phyloP scores from a whole-genome alignment of 495 filamentous ascomycete genomes.

The Daldinia vernicosa region DNA sequence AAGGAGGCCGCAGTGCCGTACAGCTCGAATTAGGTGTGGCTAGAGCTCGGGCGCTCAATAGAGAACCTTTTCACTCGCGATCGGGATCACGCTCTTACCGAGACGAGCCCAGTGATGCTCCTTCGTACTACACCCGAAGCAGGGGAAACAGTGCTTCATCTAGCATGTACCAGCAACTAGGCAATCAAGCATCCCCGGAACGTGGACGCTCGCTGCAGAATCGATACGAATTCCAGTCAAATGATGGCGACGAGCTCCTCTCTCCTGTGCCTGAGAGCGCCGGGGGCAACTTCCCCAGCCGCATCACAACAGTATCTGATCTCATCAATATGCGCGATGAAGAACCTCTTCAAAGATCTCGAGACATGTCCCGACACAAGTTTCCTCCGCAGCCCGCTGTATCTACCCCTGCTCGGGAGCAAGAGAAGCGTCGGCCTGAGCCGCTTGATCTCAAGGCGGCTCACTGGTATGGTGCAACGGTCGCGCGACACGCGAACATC shows the following conservation, averaged over 20 bases:
- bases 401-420: neutral
- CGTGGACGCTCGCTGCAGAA: slow-evolving; percentile 25
- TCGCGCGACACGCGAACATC: neutral
- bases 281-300: slow-evolving; percentile 11
- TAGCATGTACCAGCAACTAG: neutral
- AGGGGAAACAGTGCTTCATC: slow-evolving; percentile 4
- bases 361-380: slow-evolving; percentile 23
- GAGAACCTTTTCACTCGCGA: slow-evolving; percentile 14
- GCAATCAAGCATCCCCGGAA: slow-evolving; percentile 5
- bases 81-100: neutral
- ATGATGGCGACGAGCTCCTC: slow-evolving; percentile 15
- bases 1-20: neutral
- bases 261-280: slow-evolving; percentile 23
- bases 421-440: slow-evolving; percentile 19
- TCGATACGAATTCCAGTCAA: slow-evolving; percentile 22
- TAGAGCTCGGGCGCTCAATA: slow-evolving; percentile 3
- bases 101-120: neutral
- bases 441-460: slow-evolving; percentile 24
- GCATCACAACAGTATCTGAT: slow-evolving; percentile 38
- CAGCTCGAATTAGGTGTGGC: neutral
- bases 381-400: slow-evolving; percentile 18
- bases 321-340: slow-evolving; percentile 11
- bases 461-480: neutral
- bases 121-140: neutral
- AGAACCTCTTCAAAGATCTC: slow-evolving; percentile 1